A percentile compares a stretch with the other conserved stretches of the same genome.
Conservation (phyloP, 2,329 filamentous ascomycete species). For the Penicillium sp. region DNA sequence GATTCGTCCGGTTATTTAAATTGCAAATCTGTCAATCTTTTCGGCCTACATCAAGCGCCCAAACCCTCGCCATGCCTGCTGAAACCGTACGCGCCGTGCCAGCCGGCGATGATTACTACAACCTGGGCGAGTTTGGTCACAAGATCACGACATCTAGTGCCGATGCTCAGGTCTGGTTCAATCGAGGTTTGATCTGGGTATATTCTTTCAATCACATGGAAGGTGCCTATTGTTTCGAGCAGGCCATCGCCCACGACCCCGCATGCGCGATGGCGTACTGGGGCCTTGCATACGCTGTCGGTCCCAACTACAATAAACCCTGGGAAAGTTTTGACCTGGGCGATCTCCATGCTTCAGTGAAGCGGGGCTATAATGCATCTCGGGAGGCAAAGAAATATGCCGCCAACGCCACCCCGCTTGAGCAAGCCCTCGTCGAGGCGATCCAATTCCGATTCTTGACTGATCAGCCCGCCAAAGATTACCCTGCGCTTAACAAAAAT, state of each 20-base stretch:
- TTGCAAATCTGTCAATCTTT: too few species aligned
- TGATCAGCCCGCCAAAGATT: slow-evolving; percentile 49
- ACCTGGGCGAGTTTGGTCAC: slow-evolving; percentile 63
- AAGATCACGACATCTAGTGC: slow-evolving; percentile 54
- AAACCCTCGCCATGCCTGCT: background rate
- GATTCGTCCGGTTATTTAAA: too few species aligned
- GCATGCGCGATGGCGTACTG: slow-evolving; percentile 51
- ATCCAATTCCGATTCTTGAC: slow-evolving; percentile 62
- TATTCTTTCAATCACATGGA: slow-evolving; percentile 79
- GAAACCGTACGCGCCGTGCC: slow-evolving; percentile 8
- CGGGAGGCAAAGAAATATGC: slow-evolving; percentile 45
- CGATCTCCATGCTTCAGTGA: slow-evolving; percentile 46
- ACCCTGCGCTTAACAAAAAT: slow-evolving; percentile 53
- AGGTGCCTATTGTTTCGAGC: slow-evolving; percentile 54
- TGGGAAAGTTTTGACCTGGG: slow-evolving; percentile 51
- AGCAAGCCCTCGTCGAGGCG: slow-evolving; percentile 63
- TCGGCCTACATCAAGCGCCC: too few species aligned
- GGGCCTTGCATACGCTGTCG: slow-evolving; percentile 52
- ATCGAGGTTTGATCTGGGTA: slow-evolving; percentile 71
- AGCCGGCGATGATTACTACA: slow-evolving; percentile 37
- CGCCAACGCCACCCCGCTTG: slow-evolving; percentile 48
- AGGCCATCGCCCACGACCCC: slow-evolving; percentile 45
- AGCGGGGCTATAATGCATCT: slow-evolving; percentile 48
- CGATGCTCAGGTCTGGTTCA: slow-evolving; percentile 66
- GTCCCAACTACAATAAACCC: slow-evolving; percentile 57